Conservation (phyloP, 106 monocot species). For the Chionographis japonica region DNA sequence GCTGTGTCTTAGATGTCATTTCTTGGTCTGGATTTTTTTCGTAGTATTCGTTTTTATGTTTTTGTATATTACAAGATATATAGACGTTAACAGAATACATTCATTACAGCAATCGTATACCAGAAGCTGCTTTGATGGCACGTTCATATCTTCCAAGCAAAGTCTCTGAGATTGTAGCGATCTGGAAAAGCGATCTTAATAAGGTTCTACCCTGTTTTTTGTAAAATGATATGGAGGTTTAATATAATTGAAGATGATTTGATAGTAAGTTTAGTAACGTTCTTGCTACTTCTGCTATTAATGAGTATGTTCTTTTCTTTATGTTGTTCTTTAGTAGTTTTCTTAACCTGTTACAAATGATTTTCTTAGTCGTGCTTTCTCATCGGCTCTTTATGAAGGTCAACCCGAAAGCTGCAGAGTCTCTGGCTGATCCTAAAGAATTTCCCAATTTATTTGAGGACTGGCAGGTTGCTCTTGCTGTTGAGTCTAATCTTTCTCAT, state of each 20-base stretch:
- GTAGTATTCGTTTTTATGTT: too few species aligned
- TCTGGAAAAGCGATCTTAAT: conserved; percentile 61
- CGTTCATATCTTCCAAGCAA: conserved; percentile 71
- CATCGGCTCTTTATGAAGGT: conserved; percentile 18
- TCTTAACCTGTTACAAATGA: too few species aligned
- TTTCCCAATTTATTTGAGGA: conserved; percentile 71
- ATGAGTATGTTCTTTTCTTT: too few species aligned
- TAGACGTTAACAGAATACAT: neutral
- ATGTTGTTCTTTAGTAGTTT: too few species aligned
- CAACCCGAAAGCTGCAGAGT: conserved; percentile 69
- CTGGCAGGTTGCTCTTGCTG: conserved; percentile 62
- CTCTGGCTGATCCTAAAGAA: conserved; percentile 58
- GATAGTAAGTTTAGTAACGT: too few species aligned
- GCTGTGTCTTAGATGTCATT: neutral
- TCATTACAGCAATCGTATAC: conserved; percentile 52
- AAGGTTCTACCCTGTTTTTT: conserved; percentile 22
- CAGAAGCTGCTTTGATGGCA: conserved; percentile 71
- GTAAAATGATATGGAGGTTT: too few species aligned
- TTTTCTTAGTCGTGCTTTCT: too few species aligned
- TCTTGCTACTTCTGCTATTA: too few species aligned
- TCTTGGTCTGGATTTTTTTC: neutral
- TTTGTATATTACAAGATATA: too few species aligned
- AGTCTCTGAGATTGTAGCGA: conserved; percentile 60
- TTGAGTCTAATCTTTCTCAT: conserved; percentile 40
- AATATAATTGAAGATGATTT: too few species aligned